phyloP scores from a whole-genome alignment of 2,329 filamentous ascomycete species.

The Colletotrichum magnum region DNA sequence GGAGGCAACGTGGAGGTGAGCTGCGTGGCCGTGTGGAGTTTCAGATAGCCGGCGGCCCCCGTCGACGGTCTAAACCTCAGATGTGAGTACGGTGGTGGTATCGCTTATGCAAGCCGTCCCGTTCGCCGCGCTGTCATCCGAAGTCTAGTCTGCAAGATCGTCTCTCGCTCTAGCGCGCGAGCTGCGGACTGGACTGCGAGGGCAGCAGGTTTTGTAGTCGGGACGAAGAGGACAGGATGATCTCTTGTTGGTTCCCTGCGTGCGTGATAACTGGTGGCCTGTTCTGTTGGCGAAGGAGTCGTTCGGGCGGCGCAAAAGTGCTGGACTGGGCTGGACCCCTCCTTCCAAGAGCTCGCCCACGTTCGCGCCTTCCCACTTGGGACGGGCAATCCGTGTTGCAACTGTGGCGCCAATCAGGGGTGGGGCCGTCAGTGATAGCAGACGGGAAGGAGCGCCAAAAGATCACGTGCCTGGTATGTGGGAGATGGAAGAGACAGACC shows the following conservation, averaged over 20 bases:
- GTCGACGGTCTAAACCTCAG: not conserved
- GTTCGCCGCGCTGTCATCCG: conserved; percentile 32
- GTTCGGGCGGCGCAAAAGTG: conserved; percentile 4
- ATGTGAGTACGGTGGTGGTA: conserved; percentile 24
- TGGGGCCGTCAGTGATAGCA: conserved; percentile 12
- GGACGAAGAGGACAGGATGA: not conserved
- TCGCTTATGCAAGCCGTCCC: conserved; percentile 32
- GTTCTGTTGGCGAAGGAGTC: conserved; percentile 6
- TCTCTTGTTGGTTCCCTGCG: conserved; percentile 5
- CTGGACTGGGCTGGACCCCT: conserved; percentile 18
- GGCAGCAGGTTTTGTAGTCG: conserved; percentile 3
- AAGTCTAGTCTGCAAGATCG: conserved; percentile 35
- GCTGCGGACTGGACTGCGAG: not conserved
- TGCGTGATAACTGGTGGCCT: conserved; percentile 20
- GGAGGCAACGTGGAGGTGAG: not conserved
- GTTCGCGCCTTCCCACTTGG: conserved; percentile 41
- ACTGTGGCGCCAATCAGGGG: conserved; percentile 35
- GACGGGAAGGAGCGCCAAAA: not conserved
- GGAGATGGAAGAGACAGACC: too few species aligned
- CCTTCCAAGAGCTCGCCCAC: conserved; percentile 30
- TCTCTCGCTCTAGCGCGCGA: conserved; percentile 22
- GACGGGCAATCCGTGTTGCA: conserved; percentile 30
- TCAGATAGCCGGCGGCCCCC: conserved; percentile 15
- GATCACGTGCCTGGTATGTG: conserved; percentile 24
- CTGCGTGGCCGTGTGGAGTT: conserved; percentile 13